Evolutionary conservation across 2,329 filamentous ascomycete genomes (phyloP).

Genomic region (Alternaria burnsii): DNA sequence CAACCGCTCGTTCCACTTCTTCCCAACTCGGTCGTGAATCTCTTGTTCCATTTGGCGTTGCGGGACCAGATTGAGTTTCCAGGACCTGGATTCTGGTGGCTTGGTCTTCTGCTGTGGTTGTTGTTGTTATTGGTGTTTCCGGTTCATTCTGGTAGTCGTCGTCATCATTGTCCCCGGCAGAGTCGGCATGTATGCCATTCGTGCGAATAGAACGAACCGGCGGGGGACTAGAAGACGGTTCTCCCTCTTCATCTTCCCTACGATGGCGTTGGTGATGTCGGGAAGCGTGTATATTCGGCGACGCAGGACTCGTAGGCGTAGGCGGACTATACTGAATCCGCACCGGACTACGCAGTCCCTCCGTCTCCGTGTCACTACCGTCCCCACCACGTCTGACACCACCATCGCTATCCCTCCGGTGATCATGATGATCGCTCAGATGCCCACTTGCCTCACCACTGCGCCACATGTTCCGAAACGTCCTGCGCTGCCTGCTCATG

Average conservation of each 20-base stretch:
- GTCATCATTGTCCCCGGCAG: accelerated
- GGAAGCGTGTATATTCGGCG: neutral
- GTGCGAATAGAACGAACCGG: neutral
- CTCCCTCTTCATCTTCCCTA: neutral
- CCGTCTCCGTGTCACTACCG: conserved; percentile 43
- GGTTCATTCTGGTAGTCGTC: neutral
- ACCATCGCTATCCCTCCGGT: conserved; percentile 30
- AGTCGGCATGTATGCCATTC: no score
- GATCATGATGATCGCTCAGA: conserved; percentile 30
- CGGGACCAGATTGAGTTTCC: conserved; percentile 55
- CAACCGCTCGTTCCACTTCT: conserved; percentile 47
- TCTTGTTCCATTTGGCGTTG: conserved; percentile 54
- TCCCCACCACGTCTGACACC: conserved; percentile 9
- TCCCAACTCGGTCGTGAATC: conserved; percentile 50
- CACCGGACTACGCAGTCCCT: conserved; percentile 44
- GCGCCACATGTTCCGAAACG: conserved; percentile 46
- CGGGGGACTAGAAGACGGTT: neutral
- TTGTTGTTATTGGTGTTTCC: conserved; percentile 6
- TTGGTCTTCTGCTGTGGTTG: conserved; percentile 29
- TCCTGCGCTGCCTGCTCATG: conserved; percentile 38
- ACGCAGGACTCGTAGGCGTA: conserved; percentile 19
- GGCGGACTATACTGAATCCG: conserved; percentile 45
- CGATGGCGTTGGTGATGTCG: no score
- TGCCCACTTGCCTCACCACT: conserved; percentile 25
- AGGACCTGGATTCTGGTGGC: conserved; percentile 41